Percentiles rank a stretch among this genome's conserved stretches.
These are phyloP conservation scores for Ophiostoma sp. DNA, from an alignment of 2,329 filamentous ascomycete genomes.

Conservation along the genomic window DNA sequence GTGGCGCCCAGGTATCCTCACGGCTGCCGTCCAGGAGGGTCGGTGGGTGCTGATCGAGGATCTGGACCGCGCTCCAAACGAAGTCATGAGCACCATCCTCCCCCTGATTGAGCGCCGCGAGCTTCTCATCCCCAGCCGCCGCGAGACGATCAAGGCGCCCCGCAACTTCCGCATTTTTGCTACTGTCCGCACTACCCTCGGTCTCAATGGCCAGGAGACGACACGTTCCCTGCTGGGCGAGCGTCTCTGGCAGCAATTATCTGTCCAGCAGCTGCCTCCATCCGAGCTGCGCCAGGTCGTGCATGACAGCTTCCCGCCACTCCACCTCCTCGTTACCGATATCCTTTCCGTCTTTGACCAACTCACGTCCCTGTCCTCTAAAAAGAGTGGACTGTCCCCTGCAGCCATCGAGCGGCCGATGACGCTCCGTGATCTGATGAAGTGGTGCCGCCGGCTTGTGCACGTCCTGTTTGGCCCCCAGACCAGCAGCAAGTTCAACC, in stretches of 20 bases:
- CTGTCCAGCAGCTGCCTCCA: slow-evolving; percentile 58
- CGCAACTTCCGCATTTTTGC: slow-evolving; percentile 87
- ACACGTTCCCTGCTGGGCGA: slow-evolving; percentile 72
- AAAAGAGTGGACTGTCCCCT: slow-evolving; percentile 29
- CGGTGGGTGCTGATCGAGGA: slow-evolving; percentile 98
- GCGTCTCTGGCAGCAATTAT: slow-evolving; percentile 78
- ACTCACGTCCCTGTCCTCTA: slow-evolving; percentile 37
- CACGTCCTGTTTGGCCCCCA: slow-evolving; percentile 47
- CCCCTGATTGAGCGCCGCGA: slow-evolving; percentile 91
- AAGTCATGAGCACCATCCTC: slow-evolving; percentile 87
- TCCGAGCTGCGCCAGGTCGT: slow-evolving; percentile 72
- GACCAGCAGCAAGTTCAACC: too few relatives aligned
- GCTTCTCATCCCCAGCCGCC: slow-evolving; percentile 80
- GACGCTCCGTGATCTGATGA: slow-evolving; percentile 68
- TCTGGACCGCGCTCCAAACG: slow-evolving; percentile 86
- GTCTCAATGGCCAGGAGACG: slow-evolving; percentile 60
- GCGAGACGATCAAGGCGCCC: slow-evolving; percentile 76
- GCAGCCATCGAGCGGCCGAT: slow-evolving; percentile 43
- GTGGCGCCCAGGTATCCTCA: slow-evolving; percentile 89
- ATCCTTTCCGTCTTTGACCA: slow-evolving; percentile 56
- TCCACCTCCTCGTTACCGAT: slow-evolving; percentile 57
- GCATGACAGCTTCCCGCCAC: slow-evolving; percentile 60
- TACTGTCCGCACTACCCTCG: slow-evolving; percentile 73
- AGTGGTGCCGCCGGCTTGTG: slow-evolving; percentile 78
- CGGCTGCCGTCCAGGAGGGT: slow-evolving; percentile 87